phyloP scores from a whole-genome alignment of 331 rosid species.

The Cydonia oblonga region DNA sequence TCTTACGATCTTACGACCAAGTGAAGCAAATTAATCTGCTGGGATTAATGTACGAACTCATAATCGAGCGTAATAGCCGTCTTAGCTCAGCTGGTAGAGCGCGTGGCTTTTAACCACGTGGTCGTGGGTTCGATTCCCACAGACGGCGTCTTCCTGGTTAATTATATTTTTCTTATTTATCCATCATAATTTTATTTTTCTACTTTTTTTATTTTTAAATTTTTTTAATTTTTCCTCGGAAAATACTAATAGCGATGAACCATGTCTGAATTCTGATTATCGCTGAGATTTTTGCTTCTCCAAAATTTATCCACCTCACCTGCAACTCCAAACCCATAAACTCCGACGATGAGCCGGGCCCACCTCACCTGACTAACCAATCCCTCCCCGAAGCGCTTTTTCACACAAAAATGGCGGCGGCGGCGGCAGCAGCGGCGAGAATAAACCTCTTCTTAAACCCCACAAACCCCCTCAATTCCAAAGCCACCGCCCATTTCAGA shows the following conservation, averaged over 20 bases:
- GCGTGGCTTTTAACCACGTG: constrained; percentile 88
- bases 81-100: constrained; percentile 81
- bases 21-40: too few relatives aligned
- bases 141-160: constrained; percentile 33
- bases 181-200: too few relatives aligned
- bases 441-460: constrained; percentile 47
- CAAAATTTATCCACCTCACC: background rate
- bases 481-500: constrained; percentile 21
- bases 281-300: background rate
- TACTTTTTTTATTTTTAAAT: too few relatives aligned
- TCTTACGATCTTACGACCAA: too few relatives aligned
- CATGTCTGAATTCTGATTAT: background rate
- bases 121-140: constrained; percentile 97
- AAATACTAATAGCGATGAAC: background rate
- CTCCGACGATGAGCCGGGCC: background rate
- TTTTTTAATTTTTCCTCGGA: background rate
- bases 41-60: too few relatives aligned
- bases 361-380: background rate
- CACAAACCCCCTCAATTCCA: constrained; percentile 29
- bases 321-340: background rate
- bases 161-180: too few relatives aligned
- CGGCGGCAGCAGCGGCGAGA: constrained; percentile 28
- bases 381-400: background rate
- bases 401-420: constrained; percentile 7
- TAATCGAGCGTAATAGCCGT: constrained; percentile 8